A percentile compares a stretch with the other conserved stretches of the same genome.
phyloP scores from a whole-genome alignment of 2,329 filamentous ascomycete genomes.

The Helminthosporium solani region DNA sequence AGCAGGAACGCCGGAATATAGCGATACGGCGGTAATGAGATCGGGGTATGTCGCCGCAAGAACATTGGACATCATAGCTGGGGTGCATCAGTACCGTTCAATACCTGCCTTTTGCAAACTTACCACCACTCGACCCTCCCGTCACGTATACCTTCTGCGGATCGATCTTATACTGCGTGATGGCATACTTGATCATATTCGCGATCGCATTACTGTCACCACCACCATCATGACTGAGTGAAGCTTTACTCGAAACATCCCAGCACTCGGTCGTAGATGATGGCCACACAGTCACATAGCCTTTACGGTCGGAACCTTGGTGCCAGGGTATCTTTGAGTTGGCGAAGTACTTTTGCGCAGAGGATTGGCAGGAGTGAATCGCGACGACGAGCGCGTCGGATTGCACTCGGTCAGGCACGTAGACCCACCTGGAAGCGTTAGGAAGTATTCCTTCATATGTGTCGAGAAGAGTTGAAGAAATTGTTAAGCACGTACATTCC shows the following conservation, averaged over 20 bases:
- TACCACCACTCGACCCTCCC: conserved; percentile 52
- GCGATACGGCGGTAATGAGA: conserved; percentile 53
- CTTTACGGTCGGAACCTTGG: conserved; percentile 31
- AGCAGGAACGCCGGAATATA: conserved; percentile 56
- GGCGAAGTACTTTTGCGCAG: conserved; percentile 30
- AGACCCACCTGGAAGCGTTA: conserved; percentile 24
- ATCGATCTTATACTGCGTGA: conserved; percentile 56
- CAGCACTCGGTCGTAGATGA: conserved; percentile 50
- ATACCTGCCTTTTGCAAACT: background rate
- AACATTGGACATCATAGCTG: conserved; percentile 45
- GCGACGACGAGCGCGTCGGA: conserved; percentile 31
- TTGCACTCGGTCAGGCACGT: conserved; percentile 28
- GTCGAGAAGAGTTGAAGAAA: background rate
- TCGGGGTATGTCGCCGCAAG: conserved; percentile 56
- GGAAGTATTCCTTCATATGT: conserved; percentile 1
- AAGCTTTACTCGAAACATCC: conserved; percentile 58
- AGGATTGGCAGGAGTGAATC: conserved; percentile 35
- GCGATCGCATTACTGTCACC: conserved; percentile 59
- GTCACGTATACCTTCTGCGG: conserved; percentile 55
- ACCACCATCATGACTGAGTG: conserved; percentile 58
- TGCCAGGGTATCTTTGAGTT: conserved; percentile 34
- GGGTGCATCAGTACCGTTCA: background rate
- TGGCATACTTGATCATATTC: conserved; percentile 60
- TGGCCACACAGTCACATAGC: conserved; percentile 35
- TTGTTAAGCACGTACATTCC: conserved; percentile 24